These are phyloP conservation scores for Candida buenavistaensis DNA, from an alignment of 1,139 yeast genomes.

Conservation along the genomic window DNA sequence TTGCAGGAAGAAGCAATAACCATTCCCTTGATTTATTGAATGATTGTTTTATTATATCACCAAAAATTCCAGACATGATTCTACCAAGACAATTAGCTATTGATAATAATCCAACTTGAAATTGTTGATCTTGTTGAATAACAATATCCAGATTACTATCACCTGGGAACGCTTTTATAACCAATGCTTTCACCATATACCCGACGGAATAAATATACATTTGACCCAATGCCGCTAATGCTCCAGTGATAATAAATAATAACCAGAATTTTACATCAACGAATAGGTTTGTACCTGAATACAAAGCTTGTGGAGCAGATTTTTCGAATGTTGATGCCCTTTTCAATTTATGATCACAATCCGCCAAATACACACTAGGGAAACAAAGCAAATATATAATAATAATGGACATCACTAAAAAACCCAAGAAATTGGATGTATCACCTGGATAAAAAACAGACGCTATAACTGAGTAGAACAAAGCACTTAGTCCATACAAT, in stretches of 20 bases:
- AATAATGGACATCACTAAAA: constrained; percentile 43
- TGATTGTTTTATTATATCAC: constrained; percentile 50
- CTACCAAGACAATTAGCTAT: constrained; percentile 57
- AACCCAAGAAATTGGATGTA: constrained; percentile 49
- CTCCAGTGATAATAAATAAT: constrained; percentile 44
- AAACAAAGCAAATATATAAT: constrained; percentile 40
- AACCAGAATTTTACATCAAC: constrained; percentile 48
- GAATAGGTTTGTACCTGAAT: constrained; percentile 19
- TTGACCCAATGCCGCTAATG: constrained; percentile 58
- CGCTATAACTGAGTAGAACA: constrained; percentile 52
- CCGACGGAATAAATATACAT: constrained; percentile 66
- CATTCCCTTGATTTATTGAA: constrained; percentile 44
- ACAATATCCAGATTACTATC: constrained; percentile 21
- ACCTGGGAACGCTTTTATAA: constrained; percentile 20
- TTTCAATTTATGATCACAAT: constrained; percentile 29
- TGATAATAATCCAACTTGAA: constrained; percentile 57
- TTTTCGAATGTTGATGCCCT: constrained; percentile 8
- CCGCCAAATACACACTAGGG: constrained; percentile 50
- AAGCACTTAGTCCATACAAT: constrained; percentile 59
- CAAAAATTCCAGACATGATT: constrained; percentile 50
- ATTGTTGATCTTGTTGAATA: constrained; percentile 52
- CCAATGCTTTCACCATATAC: constrained; percentile 55
- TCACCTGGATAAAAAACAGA: constrained; percentile 50
- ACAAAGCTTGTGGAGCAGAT: neutral
- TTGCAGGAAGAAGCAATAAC: constrained; percentile 47